phyloP scores from a whole-genome alignment of 208 protist species.

The Crithidia sp. region DNA sequence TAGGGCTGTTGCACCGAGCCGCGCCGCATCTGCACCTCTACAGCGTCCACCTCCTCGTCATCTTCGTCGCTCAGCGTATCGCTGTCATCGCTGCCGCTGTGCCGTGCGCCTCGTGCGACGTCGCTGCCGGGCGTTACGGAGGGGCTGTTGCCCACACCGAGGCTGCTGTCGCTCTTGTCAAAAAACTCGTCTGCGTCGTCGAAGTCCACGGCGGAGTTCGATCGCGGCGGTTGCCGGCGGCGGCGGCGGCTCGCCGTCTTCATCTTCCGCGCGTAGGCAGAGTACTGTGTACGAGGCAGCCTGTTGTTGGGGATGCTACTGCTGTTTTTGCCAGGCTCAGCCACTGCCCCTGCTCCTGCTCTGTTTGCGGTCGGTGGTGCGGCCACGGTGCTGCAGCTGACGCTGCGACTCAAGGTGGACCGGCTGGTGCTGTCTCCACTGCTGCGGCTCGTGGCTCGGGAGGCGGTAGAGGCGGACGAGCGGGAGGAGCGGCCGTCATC shows the following conservation, averaged over 20 bases:
- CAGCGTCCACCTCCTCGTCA: constrained; percentile 1
- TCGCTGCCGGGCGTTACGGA: background rate
- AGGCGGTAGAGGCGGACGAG: constrained; percentile 1
- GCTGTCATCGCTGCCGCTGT: constrained; percentile 2
- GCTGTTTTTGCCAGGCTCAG: too few species aligned
- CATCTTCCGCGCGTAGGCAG: constrained; percentile 26
- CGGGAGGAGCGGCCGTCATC: constrained; percentile 4
- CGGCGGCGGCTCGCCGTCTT: constrained; percentile 9
- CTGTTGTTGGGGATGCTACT: background rate
- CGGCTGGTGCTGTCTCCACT: background rate
- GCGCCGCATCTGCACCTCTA: background rate
- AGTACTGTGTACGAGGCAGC: constrained; percentile 27
- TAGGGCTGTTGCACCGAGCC: background rate
- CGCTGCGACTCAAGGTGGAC: background rate
- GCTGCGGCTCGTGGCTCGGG: background rate
- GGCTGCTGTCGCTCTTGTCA: constrained; percentile 29
- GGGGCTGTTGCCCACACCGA: constrained; percentile 10
- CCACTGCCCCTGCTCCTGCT: background rate
- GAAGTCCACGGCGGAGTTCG: constrained; percentile 27
- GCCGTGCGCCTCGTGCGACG: background rate
- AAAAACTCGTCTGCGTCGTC: constrained; percentile 30
- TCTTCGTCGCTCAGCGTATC: background rate
- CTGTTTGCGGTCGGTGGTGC: background rate
- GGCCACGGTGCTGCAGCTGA: background rate
- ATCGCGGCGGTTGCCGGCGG: background rate